phyloP scores from a whole-genome alignment of 345 rosid species.

The Arabidopsis arenosa region DNA sequence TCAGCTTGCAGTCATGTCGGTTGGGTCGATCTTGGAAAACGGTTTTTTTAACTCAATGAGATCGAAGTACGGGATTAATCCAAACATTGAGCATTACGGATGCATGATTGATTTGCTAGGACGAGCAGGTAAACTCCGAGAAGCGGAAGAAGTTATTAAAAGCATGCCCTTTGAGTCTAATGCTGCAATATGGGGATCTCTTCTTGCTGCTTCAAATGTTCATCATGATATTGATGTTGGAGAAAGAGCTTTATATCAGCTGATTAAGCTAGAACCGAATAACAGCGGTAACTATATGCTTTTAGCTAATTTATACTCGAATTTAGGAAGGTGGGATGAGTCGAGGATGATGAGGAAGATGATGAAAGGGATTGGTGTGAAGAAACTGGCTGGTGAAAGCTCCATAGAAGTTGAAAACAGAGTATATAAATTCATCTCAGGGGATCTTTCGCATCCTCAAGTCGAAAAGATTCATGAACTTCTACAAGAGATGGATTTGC shows the following conservation, averaged over 20 bases:
- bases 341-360: constrained; percentile 60
- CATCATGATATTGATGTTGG: constrained; percentile 65
- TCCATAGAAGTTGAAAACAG: constrained; percentile 57
- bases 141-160: constrained; percentile 55
- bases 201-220: constrained; percentile 70
- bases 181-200: constrained; percentile 83
- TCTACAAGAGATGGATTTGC: constrained; percentile 49
- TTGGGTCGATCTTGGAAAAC: constrained; percentile 57
- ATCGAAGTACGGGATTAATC: constrained; percentile 50
- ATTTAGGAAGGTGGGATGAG: constrained; percentile 68
- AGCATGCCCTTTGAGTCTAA: constrained; percentile 72
- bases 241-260: constrained; percentile 59
- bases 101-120: constrained; percentile 76
- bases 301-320: constrained; percentile 61
- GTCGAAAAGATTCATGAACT: constrained; percentile 49
- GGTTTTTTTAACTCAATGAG: constrained; percentile 55
- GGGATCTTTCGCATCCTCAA: constrained; percentile 56
- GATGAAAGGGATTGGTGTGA: constrained; percentile 66
- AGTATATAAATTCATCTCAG: constrained; percentile 60
- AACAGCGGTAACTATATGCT: constrained; percentile 82
- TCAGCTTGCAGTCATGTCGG: constrained; percentile 81
- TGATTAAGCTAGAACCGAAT: constrained; percentile 66
- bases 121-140: constrained; percentile 65
- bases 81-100: constrained; percentile 73
- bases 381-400: constrained; percentile 73